A percentile compares a stretch with the other conserved stretches of the same genome.
Evolutionary conservation across 257 asterid genomes (phyloP).

Genomic region (Solanum sparsipilum): DNA sequence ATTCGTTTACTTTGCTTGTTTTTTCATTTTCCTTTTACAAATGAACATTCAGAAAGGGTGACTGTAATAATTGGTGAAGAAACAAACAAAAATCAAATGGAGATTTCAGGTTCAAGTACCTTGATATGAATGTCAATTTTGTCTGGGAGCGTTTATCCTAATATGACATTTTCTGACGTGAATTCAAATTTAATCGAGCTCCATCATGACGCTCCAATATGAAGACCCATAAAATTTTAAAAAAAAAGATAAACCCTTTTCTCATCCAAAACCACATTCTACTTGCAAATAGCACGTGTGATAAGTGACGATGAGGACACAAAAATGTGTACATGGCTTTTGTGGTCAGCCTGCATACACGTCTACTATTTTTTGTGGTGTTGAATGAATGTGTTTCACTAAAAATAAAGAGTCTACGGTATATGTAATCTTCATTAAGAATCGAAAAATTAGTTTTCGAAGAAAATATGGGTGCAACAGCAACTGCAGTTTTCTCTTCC

Average conservation of each 20-base stretch:
- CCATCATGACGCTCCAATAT: too few relatives aligned
- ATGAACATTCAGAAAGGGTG: too few relatives aligned
- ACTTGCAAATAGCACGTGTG: neutral
- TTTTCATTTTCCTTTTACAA: too few relatives aligned
- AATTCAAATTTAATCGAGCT: too few relatives aligned
- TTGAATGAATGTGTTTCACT: neutral
- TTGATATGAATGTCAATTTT: too few relatives aligned
- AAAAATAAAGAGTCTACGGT: neutral
- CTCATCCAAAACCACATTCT: neutral
- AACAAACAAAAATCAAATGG: neutral
- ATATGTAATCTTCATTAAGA: neutral
- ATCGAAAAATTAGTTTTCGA: neutral
- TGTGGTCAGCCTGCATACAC: neutral
- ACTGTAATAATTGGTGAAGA: neutral
- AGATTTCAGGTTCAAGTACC: too few relatives aligned
- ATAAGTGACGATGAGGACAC: neutral
- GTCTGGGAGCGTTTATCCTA: too few relatives aligned
- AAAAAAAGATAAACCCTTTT: neutral
- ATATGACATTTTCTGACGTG: fast-evolving
- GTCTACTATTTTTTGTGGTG: neutral
- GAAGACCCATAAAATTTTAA: too few relatives aligned
- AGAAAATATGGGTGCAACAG: neutral
- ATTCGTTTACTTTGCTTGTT: too few relatives aligned
- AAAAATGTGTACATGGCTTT: neutral
- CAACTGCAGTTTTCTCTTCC: neutral